These are phyloP conservation scores for Kregervanrija fluxuum DNA, from an alignment of 805 yeast species.

Conservation along the genomic window DNA sequence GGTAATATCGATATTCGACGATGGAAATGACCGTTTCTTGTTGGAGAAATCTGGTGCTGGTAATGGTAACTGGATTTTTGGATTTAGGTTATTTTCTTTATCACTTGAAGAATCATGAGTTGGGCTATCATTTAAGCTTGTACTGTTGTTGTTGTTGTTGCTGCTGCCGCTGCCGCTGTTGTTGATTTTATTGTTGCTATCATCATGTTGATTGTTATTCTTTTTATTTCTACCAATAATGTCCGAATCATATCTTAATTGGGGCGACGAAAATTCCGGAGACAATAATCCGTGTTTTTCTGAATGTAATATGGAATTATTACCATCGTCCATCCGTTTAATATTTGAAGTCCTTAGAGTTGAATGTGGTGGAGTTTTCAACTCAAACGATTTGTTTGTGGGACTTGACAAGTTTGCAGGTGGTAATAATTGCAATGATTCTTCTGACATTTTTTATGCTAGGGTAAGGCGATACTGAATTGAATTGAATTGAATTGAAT, in stretches of 20 bases:
- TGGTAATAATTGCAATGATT: slow-evolving; percentile 10
- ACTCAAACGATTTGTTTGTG: slow-evolving; percentile 18
- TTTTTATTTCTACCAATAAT: background rate
- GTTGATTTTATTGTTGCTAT: slow-evolving; percentile 4
- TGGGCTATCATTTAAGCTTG: background rate
- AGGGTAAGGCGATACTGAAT: background rate
- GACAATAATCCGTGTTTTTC: slow-evolving; percentile 23
- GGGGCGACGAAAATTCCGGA: slow-evolving; percentile 45
- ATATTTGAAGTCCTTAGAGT: slow-evolving; percentile 12
- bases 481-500: too few relatives aligned
- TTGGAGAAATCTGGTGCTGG: slow-evolving; percentile 3
- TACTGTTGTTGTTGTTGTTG: background rate
- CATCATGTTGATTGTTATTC: slow-evolving; percentile 5
- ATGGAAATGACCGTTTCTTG: background rate
- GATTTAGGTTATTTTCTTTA: slow-evolving; percentile 2
- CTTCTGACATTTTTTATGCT: background rate
- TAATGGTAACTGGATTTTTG: background rate
- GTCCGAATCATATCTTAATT: slow-evolving; percentile 10
- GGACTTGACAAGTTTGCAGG: slow-evolving; percentile 23
- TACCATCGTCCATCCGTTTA: slow-evolving; percentile 4
- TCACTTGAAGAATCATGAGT: background rate
- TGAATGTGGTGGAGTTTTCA: slow-evolving; percentile 27
- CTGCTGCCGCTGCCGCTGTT: background rate
- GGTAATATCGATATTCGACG: background rate
- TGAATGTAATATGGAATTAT: slow-evolving; percentile 1